Conservation (phyloP, 2,329 filamentous ascomycete genomes). For the Remersonia thermophila region DNA sequence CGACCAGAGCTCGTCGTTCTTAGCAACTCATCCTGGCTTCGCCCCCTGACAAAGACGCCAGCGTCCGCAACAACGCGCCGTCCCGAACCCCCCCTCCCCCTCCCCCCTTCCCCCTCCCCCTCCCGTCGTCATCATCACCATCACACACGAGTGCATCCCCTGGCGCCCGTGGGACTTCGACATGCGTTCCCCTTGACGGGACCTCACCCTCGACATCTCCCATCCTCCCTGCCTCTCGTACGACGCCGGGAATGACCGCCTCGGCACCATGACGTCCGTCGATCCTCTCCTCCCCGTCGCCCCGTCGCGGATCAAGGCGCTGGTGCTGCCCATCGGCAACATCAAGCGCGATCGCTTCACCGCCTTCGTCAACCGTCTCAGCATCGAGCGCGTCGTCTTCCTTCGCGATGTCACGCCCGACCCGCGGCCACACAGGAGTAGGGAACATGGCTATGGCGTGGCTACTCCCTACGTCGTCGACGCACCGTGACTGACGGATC, state of each 20-base stretch:
- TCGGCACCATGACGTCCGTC: slow-evolving; percentile 51
- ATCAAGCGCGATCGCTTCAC: slow-evolving; percentile 74
- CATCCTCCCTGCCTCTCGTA: slow-evolving; percentile 1
- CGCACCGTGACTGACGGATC: background rate
- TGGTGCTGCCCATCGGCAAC: slow-evolving; percentile 75
- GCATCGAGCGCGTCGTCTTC: slow-evolving; percentile 67
- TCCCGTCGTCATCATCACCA: too few species aligned
- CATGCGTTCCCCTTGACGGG: slow-evolving; percentile 11
- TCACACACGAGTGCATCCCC: too few species aligned
- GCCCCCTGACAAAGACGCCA: too few species aligned
- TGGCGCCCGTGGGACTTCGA: too few species aligned
- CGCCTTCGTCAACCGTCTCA: slow-evolving; percentile 65
- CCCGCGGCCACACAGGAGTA: slow-evolving; percentile 75
- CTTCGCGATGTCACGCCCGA: slow-evolving; percentile 80
- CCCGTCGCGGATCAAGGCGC: slow-evolving; percentile 78
- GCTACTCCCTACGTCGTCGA: background rate
- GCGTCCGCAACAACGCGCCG: too few species aligned
- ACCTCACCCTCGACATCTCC: background rate
- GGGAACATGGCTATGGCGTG: slow-evolving; percentile 17
- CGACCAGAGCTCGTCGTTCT: too few species aligned
- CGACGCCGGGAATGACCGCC: slow-evolving; percentile 14
- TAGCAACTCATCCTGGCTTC: too few species aligned
- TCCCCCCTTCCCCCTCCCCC: too few species aligned
- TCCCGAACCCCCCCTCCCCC: too few species aligned
- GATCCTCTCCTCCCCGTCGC: slow-evolving; percentile 85